Base-by-base conservation (phyloP, 371 early-diverging fungal genomes). In the Rhizopus delemar region DNA sequence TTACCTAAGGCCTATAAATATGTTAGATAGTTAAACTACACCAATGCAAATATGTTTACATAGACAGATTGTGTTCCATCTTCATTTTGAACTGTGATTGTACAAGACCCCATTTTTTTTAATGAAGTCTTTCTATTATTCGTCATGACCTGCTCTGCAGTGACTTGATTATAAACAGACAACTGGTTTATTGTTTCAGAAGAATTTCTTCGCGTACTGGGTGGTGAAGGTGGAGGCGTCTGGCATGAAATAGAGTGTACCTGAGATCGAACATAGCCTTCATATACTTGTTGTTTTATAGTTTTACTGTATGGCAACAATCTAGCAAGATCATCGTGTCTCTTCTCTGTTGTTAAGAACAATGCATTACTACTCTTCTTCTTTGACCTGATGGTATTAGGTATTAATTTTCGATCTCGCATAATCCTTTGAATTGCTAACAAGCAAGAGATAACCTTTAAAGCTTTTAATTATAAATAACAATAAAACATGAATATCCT, bases 1-100 rank as follows among this genome's bases (percentile, higher is more conserved):
- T 90, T 90, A 1, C 95, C 94, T 8, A 93, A 78, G 74, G 93
- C 90, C 83, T 84, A 63, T 12, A 3, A 51, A 15, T 9, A n/a
- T 22, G 6, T 13, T 22, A 46, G 6, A 29, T 41, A 48, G 31
- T 22, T 28, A 8, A 11, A 46, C 4, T 11, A 22, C 8, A 29
- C 13, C 12, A 48, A 51, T 15, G 34, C 13, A 43, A 15, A 13
- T 5, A 39, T 15, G 51, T 64, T 56, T 65, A 69, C 69, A 61
- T 69, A 69, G 52, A 61, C 56, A 3, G 65, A 58, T 9, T 55
- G 36, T 5, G 39, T 55, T 12, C 59, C 59, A 45, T 67, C 59
- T 15, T 56, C 65, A 28, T 51, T 53, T 59, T 69, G 65, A 3
- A 52, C 39, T 9, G 41, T 52, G 32, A 65, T 39, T 11, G 64